Conservation (phyloP, 2,329 filamentous ascomycete species). For the Colletotrichum limetticola region DNA sequence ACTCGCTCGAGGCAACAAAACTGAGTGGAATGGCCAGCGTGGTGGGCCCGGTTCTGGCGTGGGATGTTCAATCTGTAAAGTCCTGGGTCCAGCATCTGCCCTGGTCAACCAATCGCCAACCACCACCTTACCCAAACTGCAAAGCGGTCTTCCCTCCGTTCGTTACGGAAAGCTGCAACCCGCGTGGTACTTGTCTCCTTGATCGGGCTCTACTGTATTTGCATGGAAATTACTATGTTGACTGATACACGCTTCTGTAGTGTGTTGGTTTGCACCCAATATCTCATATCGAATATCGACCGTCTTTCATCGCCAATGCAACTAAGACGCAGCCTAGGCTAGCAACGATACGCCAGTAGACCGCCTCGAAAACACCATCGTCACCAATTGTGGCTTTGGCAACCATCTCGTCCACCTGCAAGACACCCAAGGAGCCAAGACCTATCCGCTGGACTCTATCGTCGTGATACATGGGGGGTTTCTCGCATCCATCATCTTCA, state of each 20-base stretch:
- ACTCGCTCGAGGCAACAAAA: constrained; percentile 14
- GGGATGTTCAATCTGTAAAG: constrained; percentile 10
- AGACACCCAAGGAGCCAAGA: neutral
- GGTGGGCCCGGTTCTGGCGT: constrained; percentile 11
- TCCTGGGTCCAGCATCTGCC: neutral
- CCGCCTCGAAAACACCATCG: constrained; percentile 25
- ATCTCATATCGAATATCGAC: neutral
- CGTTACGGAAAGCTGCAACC: constrained; percentile 4
- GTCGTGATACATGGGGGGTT: neutral
- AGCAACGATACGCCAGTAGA: constrained; percentile 17
- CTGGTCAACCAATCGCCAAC: neutral
- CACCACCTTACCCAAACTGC: no score
- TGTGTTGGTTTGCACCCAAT: neutral
- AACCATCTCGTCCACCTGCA: neutral
- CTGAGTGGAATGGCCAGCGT: neutral
- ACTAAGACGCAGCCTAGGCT: constrained; percentile 11
- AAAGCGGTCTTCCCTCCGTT: constrained; percentile 16
- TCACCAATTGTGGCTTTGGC: constrained; percentile 21
- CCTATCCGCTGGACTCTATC: neutral
- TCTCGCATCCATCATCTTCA: neutral
- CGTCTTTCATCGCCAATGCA: neutral
- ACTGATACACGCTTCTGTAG: neutral
- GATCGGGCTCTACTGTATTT: neutral
- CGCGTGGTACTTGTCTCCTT: constrained; percentile 17
- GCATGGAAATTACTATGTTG: neutral